phyloP scores from a whole-genome alignment of 164 flowering plant species.

The Kingdonia uniflora region DNA sequence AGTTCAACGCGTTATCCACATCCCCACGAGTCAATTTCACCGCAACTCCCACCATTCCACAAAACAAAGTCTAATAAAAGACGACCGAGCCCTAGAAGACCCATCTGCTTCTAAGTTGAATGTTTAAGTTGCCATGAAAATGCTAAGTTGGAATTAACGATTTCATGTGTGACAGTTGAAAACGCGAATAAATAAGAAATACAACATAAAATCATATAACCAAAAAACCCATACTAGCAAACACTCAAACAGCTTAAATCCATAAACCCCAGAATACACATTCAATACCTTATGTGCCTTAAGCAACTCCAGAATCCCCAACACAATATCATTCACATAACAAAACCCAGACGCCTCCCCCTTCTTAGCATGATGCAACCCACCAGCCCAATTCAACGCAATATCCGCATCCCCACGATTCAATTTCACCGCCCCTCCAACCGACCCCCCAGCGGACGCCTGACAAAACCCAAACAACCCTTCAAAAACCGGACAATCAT shows the following conservation, averaged over 20 bases:
- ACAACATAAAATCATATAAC: not conserved
- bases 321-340: slow-evolving; percentile 52
- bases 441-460: slow-evolving; percentile 45
- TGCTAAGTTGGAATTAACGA: not conserved
- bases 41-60: slow-evolving; percentile 50
- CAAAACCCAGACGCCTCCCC: slow-evolving; percentile 61
- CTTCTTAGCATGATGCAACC: slow-evolving; percentile 55
- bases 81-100: too few species aligned
- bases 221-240: not conserved
- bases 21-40: slow-evolving; percentile 37
- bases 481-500: slow-evolving; percentile 55
- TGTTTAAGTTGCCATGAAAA: too few species aligned
- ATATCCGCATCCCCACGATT: slow-evolving; percentile 42
- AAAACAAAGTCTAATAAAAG: too few species aligned
- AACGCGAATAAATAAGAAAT: not conserved
- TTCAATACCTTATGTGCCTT: slow-evolving; percentile 35
- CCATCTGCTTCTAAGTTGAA: too few species aligned
- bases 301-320: slow-evolving; percentile 52
- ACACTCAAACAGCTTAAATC: not conserved
- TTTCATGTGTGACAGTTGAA: not conserved
- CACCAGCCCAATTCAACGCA: slow-evolving; percentile 61
- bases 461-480: slow-evolving; percentile 46
- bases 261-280: not conserved
- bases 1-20: slow-evolving; percentile 48
- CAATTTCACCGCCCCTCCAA: slow-evolving; percentile 47